Conservation (phyloP, 2,329 filamentous ascomycete species). For the Penicillium palitans region DNA sequence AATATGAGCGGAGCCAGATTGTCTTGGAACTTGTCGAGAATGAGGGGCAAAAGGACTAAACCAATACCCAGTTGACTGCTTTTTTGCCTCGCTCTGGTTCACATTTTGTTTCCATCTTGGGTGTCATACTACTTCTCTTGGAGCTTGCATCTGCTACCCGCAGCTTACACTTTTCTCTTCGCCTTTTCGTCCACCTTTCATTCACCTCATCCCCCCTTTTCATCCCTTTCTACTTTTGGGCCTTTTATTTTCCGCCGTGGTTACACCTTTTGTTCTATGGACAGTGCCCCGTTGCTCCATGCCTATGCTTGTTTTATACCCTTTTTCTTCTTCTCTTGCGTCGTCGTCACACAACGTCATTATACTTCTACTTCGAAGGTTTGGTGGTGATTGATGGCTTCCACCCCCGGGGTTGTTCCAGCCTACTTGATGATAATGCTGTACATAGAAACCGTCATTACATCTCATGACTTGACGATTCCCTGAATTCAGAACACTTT, state of each 20-base stretch:
- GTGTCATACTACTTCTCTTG: not conserved
- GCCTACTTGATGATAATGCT: constrained; percentile 19
- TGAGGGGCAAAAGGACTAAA: constrained; percentile 68
- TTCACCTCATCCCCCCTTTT: not conserved
- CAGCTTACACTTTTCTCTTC: not conserved
- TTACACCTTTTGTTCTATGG: not conserved
- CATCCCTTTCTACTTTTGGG: not conserved
- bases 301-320: constrained; percentile 13
- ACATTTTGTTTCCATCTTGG: not conserved
- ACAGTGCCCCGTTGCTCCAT: not conserved
- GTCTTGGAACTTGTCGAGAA: constrained; percentile 91
- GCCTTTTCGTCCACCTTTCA: not conserved
- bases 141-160: not conserved
- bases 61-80: not conserved
- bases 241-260: not conserved
- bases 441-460: constrained; percentile 26
- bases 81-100: not conserved
- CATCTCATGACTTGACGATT: constrained; percentile 25
- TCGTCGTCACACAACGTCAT: not conserved
- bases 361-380: not conserved
- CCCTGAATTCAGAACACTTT: constrained; percentile 2
- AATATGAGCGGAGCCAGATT: constrained; percentile 78
- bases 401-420: not conserved
- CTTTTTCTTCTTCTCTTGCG: constrained; percentile 3
- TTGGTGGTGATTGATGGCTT: not conserved